Percentiles rank a stretch among this genome's conserved stretches.
phyloP scores from a whole-genome alignment of 2,329 filamentous ascomycete species.

The Sporothrix luriei region DNA sequence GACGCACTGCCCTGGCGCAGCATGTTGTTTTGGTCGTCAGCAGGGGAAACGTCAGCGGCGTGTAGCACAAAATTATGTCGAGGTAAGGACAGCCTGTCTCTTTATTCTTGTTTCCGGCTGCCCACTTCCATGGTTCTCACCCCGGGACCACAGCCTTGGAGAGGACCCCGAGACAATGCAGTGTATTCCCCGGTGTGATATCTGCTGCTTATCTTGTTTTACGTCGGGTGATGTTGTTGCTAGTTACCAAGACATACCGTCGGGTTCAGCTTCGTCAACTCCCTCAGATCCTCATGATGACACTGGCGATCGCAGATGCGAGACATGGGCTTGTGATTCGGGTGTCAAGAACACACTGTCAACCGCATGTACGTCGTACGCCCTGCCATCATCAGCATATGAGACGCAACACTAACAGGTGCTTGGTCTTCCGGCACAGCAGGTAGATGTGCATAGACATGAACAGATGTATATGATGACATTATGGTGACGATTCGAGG shows the following conservation, averaged over 20 bases:
- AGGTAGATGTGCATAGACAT: background rate
- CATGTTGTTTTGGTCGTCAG: too few species aligned
- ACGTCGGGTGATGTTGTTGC: background rate
- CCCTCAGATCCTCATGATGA: background rate
- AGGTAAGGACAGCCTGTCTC: background rate
- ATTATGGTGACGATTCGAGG: background rate
- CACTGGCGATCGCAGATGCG: too few species aligned
- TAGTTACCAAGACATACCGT: background rate
- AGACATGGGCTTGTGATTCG: background rate
- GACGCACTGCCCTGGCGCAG: background rate
- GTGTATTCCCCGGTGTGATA: slow-evolving; percentile 8
- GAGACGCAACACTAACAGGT: background rate
- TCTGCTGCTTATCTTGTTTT: background rate
- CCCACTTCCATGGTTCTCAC: background rate
- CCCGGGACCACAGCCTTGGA: background rate
- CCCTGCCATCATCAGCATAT: background rate
- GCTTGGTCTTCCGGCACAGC: background rate
- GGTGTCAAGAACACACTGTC: background rate
- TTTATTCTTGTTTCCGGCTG: background rate
- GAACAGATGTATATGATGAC: background rate
- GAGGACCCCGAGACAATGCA: slow-evolving; percentile 21
- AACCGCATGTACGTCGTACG: background rate
- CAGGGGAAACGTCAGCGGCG: background rate
- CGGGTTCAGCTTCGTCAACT: slow-evolving; percentile 3
- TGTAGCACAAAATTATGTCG: background rate